phyloP scores from a whole-genome alignment of 2,329 filamentous ascomycete species.

The Rutstroemia sp. region DNA sequence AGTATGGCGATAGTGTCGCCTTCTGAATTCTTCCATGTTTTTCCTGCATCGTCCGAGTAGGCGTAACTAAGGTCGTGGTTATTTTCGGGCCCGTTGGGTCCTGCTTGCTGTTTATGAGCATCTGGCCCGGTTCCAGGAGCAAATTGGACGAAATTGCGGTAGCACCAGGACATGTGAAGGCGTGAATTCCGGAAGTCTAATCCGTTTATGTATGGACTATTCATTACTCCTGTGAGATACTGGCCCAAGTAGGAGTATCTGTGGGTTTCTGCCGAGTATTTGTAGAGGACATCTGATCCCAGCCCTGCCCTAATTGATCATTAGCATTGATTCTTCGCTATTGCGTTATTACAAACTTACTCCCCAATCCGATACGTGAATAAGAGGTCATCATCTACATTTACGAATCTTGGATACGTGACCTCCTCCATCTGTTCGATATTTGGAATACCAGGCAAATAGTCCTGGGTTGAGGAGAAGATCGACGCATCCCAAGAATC shows the following conservation, averaged over 20 bases:
- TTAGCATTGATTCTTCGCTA: neutral
- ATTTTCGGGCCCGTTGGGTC: constrained; percentile 24
- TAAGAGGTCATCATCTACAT: constrained; percentile 18
- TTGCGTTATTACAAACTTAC: constrained; percentile 12
- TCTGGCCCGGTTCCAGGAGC: constrained; percentile 5
- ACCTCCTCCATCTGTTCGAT: constrained; percentile 19
- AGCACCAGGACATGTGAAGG: constrained; percentile 24
- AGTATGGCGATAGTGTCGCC: constrained; percentile 15
- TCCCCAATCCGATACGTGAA: constrained; percentile 24
- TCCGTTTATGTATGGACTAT: constrained; percentile 25
- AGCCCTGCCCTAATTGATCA: constrained; percentile 17
- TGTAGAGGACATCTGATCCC: constrained; percentile 21
- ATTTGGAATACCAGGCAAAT: constrained; percentile 16
- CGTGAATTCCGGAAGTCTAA: constrained; percentile 16
- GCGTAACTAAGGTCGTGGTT: constrained; percentile 23
- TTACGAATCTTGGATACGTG: constrained; percentile 24
- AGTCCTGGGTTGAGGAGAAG: constrained; percentile 16
- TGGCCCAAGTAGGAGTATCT: constrained; percentile 20
- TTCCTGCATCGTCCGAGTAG: constrained; percentile 19
- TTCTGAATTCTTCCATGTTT: constrained; percentile 18
- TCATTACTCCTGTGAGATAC: constrained; percentile 19
- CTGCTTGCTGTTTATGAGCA: constrained; percentile 25
- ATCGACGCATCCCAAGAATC: constrained; percentile 14
- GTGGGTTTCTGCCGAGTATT: constrained; percentile 17
- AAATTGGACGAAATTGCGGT: constrained; percentile 19